Conservation (phyloP, 148 eudicot species). For the Linanthus parryae region DNA sequence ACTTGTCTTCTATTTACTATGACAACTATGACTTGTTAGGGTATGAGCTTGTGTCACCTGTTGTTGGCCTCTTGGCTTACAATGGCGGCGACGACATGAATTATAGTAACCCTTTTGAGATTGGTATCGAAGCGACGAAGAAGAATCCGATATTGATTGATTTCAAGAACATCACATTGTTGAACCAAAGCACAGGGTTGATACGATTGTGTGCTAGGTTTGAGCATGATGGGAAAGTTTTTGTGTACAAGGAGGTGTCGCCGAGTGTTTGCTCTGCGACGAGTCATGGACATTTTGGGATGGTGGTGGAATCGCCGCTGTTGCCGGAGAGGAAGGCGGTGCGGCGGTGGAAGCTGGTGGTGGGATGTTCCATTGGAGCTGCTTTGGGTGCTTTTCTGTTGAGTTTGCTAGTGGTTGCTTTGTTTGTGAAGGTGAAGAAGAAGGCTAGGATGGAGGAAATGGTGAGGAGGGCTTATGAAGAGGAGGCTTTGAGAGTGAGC, state of each 20-base stretch:
- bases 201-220: constrained; percentile 73
- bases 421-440: constrained; percentile 84
- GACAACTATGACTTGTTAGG: constrained; percentile 44
- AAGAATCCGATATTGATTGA: constrained; percentile 48
- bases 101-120: constrained; percentile 50
- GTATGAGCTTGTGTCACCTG: constrained; percentile 65
- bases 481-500: constrained; percentile 82
- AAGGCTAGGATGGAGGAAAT: constrained; percentile 69
- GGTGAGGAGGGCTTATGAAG: constrained; percentile 87
- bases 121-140: constrained; percentile 31
- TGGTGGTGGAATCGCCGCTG: constrained; percentile 47
- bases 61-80: constrained; percentile 73
- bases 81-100: constrained; percentile 43
- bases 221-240: constrained; percentile 42
- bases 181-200: constrained; percentile 16
- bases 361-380: constrained; percentile 77
- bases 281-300: constrained; percentile 61
- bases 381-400: constrained; percentile 67
- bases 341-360: constrained; percentile 56
- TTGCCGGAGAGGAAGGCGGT: constrained; percentile 27
- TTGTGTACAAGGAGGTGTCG: constrained; percentile 38
- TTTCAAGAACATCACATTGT: constrained; percentile 31
- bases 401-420: constrained; percentile 62
- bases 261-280: constrained; percentile 48
- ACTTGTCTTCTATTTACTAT: constrained; percentile 56